Base-by-base conservation (phyloP, 371 early-diverging fungal species). In the Sporodiniella umbellata region DNA sequence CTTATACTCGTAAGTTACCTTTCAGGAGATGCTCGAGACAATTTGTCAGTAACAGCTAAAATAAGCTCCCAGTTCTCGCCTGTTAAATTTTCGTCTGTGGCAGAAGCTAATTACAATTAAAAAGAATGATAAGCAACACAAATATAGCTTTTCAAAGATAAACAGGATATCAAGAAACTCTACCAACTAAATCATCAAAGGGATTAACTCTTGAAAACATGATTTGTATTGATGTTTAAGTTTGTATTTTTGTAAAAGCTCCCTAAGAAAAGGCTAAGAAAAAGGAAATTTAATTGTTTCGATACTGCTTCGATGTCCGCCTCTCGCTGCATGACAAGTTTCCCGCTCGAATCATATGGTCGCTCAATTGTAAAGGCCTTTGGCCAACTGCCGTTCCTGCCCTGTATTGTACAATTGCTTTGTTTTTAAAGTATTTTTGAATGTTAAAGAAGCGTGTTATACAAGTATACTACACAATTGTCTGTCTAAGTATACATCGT, bases 11-110 rank as follows among this genome's bases (percentile, higher is more conserved):
- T n/a, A n/a, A n/a, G n/a, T 49, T 72, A 78, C 78, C 66, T 64
- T 18, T 78, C 78, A 15, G 78, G 64, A 43, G 72, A 53, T 15
- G 68, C 66, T 46, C 62, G 68, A 55, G 84, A 80, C 3, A 93
- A 87, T 47, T 84, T 80, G 59, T 97, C 96, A 64, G 95, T 93
- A 22, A 97, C 89, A 47, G 83, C 80, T 42, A 92, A 83, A 53
- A 93, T 90, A 23, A 87, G 74, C 42, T 86, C 86, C 98, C 98
- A 97, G 73, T 97, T 91, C 71, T 97, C 98, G 28, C 83, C 75
- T 1, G 95, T 92, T 60, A 94, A 83, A 39, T 83, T 89, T 63
- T 95, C 95, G 67, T 86, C 85, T 4, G 98, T 95, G 11, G 98
- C 96, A 51, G 83, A 76, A 51, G 72, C 89, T 89, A 64, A n/a